These are phyloP conservation scores for Penicillium sp. DNA, from an alignment of 2,329 filamentous ascomycete species.

Conservation along the genomic window DNA sequence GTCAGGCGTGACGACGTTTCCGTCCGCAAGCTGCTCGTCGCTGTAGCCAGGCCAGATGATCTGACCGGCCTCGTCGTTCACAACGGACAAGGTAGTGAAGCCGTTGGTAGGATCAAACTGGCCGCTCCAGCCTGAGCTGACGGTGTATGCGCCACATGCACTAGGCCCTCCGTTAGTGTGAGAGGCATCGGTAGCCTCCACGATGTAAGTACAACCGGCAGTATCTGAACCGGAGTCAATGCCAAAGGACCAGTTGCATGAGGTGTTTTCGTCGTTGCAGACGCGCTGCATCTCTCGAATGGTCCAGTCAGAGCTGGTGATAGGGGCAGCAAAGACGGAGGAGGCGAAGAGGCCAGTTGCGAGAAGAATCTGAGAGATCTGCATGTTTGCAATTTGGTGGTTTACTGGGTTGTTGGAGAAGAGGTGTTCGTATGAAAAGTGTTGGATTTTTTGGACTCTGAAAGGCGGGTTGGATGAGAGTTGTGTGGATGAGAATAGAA, in stretches of 20 bases:
- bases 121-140: conserved; percentile 56
- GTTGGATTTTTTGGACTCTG: neutral
- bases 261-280: neutral
- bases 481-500: neutral
- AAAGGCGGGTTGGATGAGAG: neutral
- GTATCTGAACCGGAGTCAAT: neutral
- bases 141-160: conserved; percentile 50
- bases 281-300: neutral
- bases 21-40: neutral
- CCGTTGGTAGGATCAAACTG: conserved; percentile 53
- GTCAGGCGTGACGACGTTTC: neutral
- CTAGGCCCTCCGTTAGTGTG: neutral
- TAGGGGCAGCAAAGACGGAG: conserved; percentile 16
- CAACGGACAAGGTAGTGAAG: conserved; percentile 55
- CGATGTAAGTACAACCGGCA: neutral
- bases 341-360: conserved; percentile 1
- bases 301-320: neutral
- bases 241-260: neutral
- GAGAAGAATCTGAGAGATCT: neutral
- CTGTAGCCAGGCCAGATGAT: neutral
- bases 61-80: conserved; percentile 16
- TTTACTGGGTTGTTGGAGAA: neutral
- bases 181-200: neutral
- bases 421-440: too few species aligned
- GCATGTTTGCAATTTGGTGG: neutral